Evolutionary conservation across 768 basidiomycete genomes (phyloP), one percentile per base, ranked within the genome.

Genomic region (Multifurca ochricompacta): DNA sequence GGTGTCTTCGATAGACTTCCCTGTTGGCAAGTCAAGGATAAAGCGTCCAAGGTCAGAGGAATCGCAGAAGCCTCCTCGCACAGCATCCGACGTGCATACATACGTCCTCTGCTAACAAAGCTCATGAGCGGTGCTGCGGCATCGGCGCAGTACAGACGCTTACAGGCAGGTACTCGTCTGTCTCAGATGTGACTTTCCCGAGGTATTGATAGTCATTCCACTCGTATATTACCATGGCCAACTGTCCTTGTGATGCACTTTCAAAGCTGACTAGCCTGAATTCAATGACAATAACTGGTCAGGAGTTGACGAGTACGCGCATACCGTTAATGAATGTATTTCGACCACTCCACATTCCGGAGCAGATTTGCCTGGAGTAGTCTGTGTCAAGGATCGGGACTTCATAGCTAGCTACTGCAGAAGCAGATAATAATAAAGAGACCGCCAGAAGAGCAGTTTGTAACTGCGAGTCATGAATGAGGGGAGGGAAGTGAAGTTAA

Each of bases 211-310:
- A 83, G 65, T 99, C 96, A 27, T 75, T 67, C 94, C 94, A 99
- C 71, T 98, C 95, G 65, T 97, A 99, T 21, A 99, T 82, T 49
- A 95, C 87, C 77, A 96, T 83, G 25, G 95, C 91, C 18, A 96
- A 73, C 69, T 95, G 89, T 34, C 95, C 95, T 63, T 83, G 74
- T 3, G 92, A 92, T 5, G 75, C 63, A 16, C 73, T 66, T 62
- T 89, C 82, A 71, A 97, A 98, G 4, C 83, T 82, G 56, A 95
- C 84, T 87, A 56, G 19, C 61, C 51, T 21, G 43, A 41, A 44
- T 54, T 67, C 61, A 68, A 63, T 37, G 40, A 21, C 16, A n/a
- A 53, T 58, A 52, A 42, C 37, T 25, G 19, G 43, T 21, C 54
- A 36, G 48, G 30, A 56, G 37, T 60, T 13, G 42, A 39, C 41